These are phyloP conservation scores for Solanum sitiens DNA, from an alignment of 257 asterid species.

Conservation along the genomic window DNA sequence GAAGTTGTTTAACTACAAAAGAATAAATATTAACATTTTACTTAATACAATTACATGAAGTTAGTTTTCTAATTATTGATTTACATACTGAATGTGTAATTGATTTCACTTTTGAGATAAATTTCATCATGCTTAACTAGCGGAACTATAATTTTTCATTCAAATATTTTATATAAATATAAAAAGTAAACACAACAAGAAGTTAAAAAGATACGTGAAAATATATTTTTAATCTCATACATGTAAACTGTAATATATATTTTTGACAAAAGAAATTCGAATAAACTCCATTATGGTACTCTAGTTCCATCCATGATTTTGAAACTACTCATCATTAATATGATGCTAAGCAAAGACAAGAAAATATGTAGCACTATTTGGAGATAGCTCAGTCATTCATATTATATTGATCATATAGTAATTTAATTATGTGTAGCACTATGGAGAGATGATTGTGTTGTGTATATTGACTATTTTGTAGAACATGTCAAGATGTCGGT, in stretches of 20 bases:
- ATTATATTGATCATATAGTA: neutral
- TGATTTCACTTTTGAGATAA: neutral
- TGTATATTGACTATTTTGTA: neutral
- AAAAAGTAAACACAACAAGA: too few species aligned
- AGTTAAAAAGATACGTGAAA: neutral
- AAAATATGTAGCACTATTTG: neutral
- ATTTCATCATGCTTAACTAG: too few species aligned
- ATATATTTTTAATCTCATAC: neutral
- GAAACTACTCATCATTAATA: neutral
- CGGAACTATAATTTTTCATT: too few species aligned
- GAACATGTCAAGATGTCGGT: neutral
- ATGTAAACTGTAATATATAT: too few species aligned
- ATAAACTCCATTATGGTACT: neutral
- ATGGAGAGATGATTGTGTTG: neutral
- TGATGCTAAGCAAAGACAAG: neutral
- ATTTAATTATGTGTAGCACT: too few species aligned
- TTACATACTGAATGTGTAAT: neutral
- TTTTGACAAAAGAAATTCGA: neutral
- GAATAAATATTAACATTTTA: neutral
- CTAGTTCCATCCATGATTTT: too few species aligned
- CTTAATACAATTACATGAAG: neutral
- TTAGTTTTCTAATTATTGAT: neutral
- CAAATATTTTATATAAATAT: too few species aligned
- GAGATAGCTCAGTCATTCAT: too few species aligned
- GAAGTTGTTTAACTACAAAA: neutral